A percentile compares a stretch with the other conserved stretches of the same genome.
phyloP scores from a whole-genome alignment of 768 basidiomycete species.

The Tricholoma sp. region DNA sequence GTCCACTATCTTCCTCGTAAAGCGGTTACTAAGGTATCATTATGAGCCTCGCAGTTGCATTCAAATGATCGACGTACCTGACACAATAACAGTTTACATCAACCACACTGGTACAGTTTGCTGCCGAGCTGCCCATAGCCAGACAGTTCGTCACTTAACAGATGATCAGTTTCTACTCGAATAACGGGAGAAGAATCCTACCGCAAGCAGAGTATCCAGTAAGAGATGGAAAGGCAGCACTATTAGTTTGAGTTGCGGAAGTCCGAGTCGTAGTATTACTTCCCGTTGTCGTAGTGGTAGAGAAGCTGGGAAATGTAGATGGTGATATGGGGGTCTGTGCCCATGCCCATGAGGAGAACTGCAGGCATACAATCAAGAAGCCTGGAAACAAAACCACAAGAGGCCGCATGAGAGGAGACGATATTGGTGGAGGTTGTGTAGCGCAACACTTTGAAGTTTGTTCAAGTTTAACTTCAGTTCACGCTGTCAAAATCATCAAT shows the following conservation, averaged over 20 bases:
- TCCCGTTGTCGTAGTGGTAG: not conserved
- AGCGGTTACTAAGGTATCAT: constrained; percentile 23
- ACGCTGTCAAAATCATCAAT: too few relatives aligned
- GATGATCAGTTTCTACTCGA: not conserved
- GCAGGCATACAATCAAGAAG: not conserved
- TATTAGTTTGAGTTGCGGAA: constrained; percentile 25
- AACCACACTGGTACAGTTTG: constrained; percentile 39
- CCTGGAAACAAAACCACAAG: not conserved
- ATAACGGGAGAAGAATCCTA: constrained; percentile 13
- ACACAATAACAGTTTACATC: constrained; percentile 48
- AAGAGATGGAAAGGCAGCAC: constrained; percentile 33
- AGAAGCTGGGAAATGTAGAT: constrained; percentile 9
- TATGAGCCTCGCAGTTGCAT: not conserved
- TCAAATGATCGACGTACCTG: constrained; percentile 22
- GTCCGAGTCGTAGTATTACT: not conserved
- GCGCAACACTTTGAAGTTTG: too few relatives aligned
- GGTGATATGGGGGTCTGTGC: constrained; percentile 15
- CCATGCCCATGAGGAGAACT: constrained; percentile 2
- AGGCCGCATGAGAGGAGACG: not conserved
- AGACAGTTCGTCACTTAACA: constrained; percentile 41
- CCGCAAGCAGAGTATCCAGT: constrained; percentile 35
- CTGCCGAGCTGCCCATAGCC: constrained; percentile 28
- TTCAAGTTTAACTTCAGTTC: too few relatives aligned
- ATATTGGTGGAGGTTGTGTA: too few relatives aligned
- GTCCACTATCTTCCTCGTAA: constrained; percentile 29